Conservation (phyloP, 805 yeast genomes). For the Myxozyma neglecta region DNA sequence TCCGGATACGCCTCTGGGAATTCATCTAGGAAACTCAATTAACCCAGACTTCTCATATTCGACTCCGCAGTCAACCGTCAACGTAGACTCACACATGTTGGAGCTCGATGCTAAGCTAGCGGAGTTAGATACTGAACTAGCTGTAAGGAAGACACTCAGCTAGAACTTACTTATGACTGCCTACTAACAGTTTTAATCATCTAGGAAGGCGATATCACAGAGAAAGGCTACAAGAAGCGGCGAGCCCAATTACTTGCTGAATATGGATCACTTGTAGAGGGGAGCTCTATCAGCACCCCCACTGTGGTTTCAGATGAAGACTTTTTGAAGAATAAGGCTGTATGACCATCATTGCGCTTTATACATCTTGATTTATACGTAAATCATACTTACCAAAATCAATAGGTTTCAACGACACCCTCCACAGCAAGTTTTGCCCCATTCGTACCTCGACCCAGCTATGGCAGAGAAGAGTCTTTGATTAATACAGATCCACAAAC, state of each 20-base stretch:
- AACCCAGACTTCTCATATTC: not conserved
- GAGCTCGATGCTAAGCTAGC: conserved; percentile 17
- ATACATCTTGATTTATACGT: no score
- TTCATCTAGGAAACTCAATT: not conserved
- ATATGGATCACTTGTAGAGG: conserved; percentile 9
- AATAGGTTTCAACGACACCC: not conserved
- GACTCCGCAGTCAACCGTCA: not conserved
- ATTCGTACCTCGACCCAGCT: not conserved
- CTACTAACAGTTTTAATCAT: not conserved
- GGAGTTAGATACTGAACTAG: conserved; percentile 14
- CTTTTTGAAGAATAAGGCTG: not conserved
- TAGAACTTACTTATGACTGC: not conserved
- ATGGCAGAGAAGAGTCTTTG: not conserved
- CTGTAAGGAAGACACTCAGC: not conserved
- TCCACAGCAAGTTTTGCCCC: not conserved
- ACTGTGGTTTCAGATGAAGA: conserved; percentile 1
- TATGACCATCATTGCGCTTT: not conserved
- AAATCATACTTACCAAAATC: no score
- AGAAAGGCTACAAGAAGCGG: conserved; percentile 67
- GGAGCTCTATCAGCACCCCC: not conserved
- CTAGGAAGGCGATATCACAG: conserved; percentile 68
- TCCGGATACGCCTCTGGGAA: not conserved
- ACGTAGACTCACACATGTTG: not conserved
- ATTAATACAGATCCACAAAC: not conserved
- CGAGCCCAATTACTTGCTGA: conserved; percentile 40